Percentiles rank a stretch among this genome's conserved stretches.
phyloP scores from a whole-genome alignment of 139 green algal species.

The Picochlorum sp. region DNA sequence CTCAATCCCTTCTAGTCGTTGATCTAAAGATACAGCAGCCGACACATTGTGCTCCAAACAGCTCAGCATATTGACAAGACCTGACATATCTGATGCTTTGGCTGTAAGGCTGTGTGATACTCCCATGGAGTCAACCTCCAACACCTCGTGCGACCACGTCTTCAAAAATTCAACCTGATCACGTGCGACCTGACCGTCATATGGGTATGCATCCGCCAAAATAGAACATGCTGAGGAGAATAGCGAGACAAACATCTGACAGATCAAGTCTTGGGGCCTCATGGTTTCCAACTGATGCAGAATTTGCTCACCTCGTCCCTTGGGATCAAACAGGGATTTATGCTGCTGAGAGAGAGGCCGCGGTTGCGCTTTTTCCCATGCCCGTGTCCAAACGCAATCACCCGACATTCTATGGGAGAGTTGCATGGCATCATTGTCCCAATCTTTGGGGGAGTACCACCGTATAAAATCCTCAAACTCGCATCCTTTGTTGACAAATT shows the following conservation, averaged over 20 bases:
- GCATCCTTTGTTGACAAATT: constrained; percentile 78
- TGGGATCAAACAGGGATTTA: constrained; percentile 51
- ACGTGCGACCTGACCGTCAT: no score
- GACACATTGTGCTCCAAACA: neutral
- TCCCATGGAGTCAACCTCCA: no score
- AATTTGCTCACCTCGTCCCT: constrained; percentile 57
- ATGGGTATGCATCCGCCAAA: no score
- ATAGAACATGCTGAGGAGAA: neutral
- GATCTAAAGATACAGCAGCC: neutral
- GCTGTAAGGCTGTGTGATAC: no score
- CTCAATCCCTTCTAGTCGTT: neutral
- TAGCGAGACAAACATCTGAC: neutral
- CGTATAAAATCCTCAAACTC: constrained; percentile 73
- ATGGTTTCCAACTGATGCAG: constrained; percentile 43
- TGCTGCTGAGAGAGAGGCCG: constrained; percentile 43
- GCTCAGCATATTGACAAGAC: neutral
- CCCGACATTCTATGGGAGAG: constrained; percentile 32
- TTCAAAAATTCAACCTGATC: no score
- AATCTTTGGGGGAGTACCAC: constrained; percentile 72
- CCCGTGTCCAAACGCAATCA: constrained; percentile 42
- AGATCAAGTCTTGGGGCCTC: neutral
- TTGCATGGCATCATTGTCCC: constrained; percentile 13
- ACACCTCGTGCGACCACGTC: no score
- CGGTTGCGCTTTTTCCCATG: constrained; percentile 53
- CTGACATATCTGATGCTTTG: neutral